Base-by-base conservation (phyloP, 2,329 filamentous ascomycete genomes). In the Biscogniauxia marginata region DNA sequence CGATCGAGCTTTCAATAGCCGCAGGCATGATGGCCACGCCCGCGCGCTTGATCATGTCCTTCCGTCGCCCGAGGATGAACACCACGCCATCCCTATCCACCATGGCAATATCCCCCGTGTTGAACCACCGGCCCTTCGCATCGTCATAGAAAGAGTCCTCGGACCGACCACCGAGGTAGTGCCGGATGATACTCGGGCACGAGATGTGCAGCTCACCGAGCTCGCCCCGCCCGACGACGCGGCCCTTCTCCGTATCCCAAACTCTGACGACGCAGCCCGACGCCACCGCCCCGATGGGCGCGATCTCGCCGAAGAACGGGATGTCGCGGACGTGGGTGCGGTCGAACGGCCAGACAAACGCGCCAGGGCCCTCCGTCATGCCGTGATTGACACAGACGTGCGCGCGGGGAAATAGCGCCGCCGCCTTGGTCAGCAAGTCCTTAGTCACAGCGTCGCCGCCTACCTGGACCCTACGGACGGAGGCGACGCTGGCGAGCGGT, bases 391-490 rank as follows among this genome's bases (percentile, higher is more conserved):
- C 46, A 48, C 47, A 54, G 4, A 59, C 57, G 18, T 46, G 44
- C 9, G 54, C 57, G 13, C n/a, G 23, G 5, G 54, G 57, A 54
- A 59, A 59, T 18, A 57, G 45, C 7, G 47, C 51, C 4, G 57
- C 54, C 23, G 54, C 57, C 45, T 57, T 56, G 34, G 39, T 13
- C 21, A 59, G 53, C 13, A 56, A 34, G 25, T 56, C 54, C 16
- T 25, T 46, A 13, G 57, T 59, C n/a, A 59, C 57, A 18, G 57
- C 49, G 34, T 59, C 57, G 39, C 57, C 57, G 43, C 57, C 57
- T 25, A 59, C 43, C 47, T 59, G 57, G 23, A 59, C 49, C 9
- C 20, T 45, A 11, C 24, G 24, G 11, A 59, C 57, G 2, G 20
- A 55, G 9, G n/a, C 7, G 22, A 18, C 21, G 8, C 8, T 21